Percentiles rank a stretch among this genome's conserved stretches.
phyloP scores from a whole-genome alignment of 129 eudicot species.

The Chrysanthemum makinoi region DNA sequence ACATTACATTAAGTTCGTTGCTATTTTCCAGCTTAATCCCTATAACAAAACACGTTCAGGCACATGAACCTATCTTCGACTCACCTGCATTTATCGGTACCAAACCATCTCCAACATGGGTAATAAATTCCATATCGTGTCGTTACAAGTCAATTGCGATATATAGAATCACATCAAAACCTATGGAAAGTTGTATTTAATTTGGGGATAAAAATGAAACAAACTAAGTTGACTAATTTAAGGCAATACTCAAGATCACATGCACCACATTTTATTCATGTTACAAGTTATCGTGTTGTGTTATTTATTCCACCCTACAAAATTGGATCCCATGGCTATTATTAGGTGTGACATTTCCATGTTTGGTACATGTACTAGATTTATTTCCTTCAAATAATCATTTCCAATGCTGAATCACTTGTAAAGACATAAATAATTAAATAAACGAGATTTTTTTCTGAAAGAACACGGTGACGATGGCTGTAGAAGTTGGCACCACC shows the following conservation, averaged over 20 bases:
- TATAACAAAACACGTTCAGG: no score
- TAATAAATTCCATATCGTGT: no score
- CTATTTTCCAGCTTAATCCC: no score
- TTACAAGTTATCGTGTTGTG: constrained; percentile 13
- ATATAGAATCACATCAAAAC: background rate
- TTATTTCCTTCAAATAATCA: constrained; percentile 6
- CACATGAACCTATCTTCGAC: no score
- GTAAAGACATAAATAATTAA: no score
- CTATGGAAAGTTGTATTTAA: background rate
- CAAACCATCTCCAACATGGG: no score
- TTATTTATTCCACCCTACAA: constrained; percentile 28
- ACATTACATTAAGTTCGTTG: no score
- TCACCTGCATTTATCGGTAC: no score
- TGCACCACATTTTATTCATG: constrained; percentile 23
- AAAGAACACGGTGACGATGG: no score
- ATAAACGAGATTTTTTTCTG: no score
- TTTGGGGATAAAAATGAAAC: constrained; percentile 10
- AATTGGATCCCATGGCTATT: constrained; percentile 33
- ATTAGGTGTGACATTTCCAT: constrained; percentile 24
- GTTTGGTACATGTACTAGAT: background rate
- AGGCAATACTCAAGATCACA: constrained; percentile 14
- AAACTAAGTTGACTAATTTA: constrained; percentile 23
- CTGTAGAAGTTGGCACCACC: no score
- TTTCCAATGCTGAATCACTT: no score
- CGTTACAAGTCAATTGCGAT: background rate